A percentile compares a stretch with the other conserved stretches of the same genome.
These are phyloP conservation scores for Rubia tinctorum DNA, from an alignment of 305 asterid species.

Conservation along the genomic window DNA sequence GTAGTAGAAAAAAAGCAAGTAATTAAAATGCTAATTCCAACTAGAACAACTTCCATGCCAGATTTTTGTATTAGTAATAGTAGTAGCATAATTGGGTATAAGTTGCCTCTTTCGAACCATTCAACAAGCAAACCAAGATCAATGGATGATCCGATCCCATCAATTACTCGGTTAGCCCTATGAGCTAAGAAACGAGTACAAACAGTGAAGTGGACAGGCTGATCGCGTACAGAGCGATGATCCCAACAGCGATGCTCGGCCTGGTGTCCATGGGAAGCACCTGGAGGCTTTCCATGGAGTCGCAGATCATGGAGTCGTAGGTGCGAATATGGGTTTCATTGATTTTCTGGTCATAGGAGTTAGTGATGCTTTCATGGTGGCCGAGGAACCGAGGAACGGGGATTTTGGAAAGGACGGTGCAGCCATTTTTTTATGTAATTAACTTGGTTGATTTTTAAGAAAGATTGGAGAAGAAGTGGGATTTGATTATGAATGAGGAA, in stretches of 20 bases:
- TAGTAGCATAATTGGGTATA: too few species aligned
- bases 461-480: background rate
- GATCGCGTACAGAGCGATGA: constrained; percentile 21
- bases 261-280: constrained; percentile 26
- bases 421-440: constrained; percentile 14
- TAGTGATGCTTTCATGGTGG: too few species aligned
- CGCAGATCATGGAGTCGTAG: constrained; percentile 31
- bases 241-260: constrained; percentile 33
- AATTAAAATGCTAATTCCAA: too few species aligned
- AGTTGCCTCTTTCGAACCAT: too few species aligned
- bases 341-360: too few species aligned
- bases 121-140: too few species aligned
- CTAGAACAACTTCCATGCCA: too few species aligned
- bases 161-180: constrained; percentile 20
- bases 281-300: constrained; percentile 32
- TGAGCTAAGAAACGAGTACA: constrained; percentile 21
- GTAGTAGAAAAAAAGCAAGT: too few species aligned
- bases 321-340: constrained; percentile 14
- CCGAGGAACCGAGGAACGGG: background rate
- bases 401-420: background rate
- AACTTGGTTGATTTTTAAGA: background rate
- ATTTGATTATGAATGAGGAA: background rate
- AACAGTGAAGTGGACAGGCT: constrained; percentile 25
- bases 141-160: too few species aligned
- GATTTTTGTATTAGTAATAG: too few species aligned